These are phyloP conservation scores for Sporobolomyces roseus DNA, from an alignment of 768 basidiomycete genomes.

Conservation along the genomic window DNA sequence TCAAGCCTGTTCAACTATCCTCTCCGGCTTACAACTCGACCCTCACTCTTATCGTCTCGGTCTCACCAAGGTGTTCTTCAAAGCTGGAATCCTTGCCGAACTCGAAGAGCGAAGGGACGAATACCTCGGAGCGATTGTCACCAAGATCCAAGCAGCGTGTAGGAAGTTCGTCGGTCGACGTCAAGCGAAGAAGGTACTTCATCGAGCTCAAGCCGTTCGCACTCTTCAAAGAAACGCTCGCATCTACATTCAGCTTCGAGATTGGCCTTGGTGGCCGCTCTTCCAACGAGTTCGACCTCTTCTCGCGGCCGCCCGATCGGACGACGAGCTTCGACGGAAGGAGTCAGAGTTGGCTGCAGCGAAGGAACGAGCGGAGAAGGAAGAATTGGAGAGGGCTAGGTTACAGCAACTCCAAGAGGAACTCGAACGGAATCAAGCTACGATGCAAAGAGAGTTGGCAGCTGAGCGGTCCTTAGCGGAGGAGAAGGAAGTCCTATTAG, in stretches of 20 bases:
- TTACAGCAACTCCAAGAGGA: constrained; percentile 75
- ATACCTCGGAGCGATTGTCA: constrained; percentile 82
- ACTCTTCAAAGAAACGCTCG: constrained; percentile 93
- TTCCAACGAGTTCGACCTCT: constrained; percentile 95
- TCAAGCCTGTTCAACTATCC: constrained; percentile 86
- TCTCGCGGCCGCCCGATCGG: constrained; percentile 83
- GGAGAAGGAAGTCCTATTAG: constrained; percentile 78
- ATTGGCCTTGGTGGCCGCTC: constrained; percentile 99
- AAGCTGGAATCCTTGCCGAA: constrained; percentile 93
- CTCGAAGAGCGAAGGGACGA: constrained; percentile 87
- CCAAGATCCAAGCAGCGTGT: constrained; percentile 76
- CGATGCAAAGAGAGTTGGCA: constrained; percentile 73
- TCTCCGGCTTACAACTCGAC: constrained; percentile 81
- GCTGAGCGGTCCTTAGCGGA: constrained; percentile 72
- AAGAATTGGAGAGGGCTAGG: constrained; percentile 72
- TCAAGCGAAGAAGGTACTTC: constrained; percentile 89
- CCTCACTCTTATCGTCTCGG: constrained; percentile 81
- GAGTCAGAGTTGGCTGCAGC: constrained; percentile 74
- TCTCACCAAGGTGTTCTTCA: constrained; percentile 98
- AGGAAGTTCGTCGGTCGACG: constrained; percentile 80
- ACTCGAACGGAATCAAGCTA: constrained; percentile 76
- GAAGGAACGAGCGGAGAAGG: constrained; percentile 80
- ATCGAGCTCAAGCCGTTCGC: constrained; percentile 81
- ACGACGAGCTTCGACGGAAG: constrained; percentile 84
- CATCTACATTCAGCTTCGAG: constrained; percentile 78